Base-by-base conservation (phyloP, 768 basidiomycete species). In the Trametes cingulata region DNA sequence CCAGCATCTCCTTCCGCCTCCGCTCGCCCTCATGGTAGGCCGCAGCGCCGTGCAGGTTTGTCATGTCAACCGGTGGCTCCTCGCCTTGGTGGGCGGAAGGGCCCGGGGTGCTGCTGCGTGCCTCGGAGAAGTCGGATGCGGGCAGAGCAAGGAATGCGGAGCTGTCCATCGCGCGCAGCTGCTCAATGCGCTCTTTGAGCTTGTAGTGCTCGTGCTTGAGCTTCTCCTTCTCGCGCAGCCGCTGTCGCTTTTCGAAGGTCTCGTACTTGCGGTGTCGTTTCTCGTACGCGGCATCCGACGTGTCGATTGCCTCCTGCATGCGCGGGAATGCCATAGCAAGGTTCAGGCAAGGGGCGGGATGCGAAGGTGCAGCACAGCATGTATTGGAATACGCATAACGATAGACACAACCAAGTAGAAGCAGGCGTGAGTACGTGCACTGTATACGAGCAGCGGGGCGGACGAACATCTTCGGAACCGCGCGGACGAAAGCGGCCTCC, bases 151-250 rank as follows among this genome's bases (percentile, higher is more conserved):
- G 81, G 72, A 92, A 93, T 2, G 87, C 85, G 54, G 81, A 73
- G 48, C 80, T 73, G 60, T 92, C 90, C 85, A 95, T 88, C 25
- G 77, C 79, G 56, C 80, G 82, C 56, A 95, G 79, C 68, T 94
- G 89, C 52, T 95, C 92, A 61, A 95, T 89, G 36, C 93, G 85
- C 68, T 93, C 88, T 72, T 90, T 89, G 68, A 96, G 84, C 70
- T 93, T 93, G 76, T 94, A 93, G 66, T 93, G 91, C 69, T 95
- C 93, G 65, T 93, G 88, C 73, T 90, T 88, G 55, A 95, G 82
- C 70, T 93, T 93, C 74, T 96, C 93, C 74, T 93, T 93, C 75
- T 95, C 93, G 55, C 93, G 85, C 35, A 91, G 76, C 4, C 93
- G 87, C 69, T 88, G 85, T 8, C 92, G 84, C 71, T 91, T 92